These are phyloP conservation scores for Xylaria nigripes DNA, from an alignment of 495 filamentous ascomycete genomes.

Conservation along the genomic window DNA sequence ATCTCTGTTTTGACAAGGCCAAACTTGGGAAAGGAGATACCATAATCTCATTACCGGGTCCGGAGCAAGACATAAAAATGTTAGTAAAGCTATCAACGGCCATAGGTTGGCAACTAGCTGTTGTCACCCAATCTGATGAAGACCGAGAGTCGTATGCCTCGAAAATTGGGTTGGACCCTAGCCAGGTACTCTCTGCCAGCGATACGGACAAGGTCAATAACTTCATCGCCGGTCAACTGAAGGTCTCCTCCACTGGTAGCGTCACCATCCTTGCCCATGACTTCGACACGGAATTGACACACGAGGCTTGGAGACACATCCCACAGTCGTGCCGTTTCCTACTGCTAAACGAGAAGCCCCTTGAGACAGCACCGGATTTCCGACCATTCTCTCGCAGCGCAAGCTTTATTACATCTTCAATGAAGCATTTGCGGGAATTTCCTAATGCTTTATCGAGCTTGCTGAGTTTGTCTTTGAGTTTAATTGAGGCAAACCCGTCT, in stretches of 20 bases:
- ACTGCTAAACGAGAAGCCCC: slow-evolving; percentile 6
- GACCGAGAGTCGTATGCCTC: slow-evolving; percentile 4
- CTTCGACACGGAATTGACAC: slow-evolving; percentile 4
- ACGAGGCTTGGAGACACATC: slow-evolving; percentile 16
- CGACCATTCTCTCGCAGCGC: slow-evolving; percentile 14
- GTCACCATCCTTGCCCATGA: slow-evolving; percentile 12
- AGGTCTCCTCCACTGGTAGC: slow-evolving; percentile 6
- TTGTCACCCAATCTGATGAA: neutral
- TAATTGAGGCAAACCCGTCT: slow-evolving; percentile 8
- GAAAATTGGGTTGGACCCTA: slow-evolving; percentile 1
- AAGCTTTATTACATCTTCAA: slow-evolving; percentile 13
- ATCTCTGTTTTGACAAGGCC: slow-evolving; percentile 12
- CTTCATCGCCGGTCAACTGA: slow-evolving; percentile 1
- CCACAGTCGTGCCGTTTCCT: slow-evolving; percentile 12
- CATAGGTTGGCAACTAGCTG: slow-evolving; percentile 10
- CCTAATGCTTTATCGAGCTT: slow-evolving; percentile 4
- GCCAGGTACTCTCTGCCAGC: neutral
- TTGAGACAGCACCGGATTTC: slow-evolving; percentile 6
- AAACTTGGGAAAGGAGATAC: slow-evolving; percentile 10
- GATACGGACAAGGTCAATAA: slow-evolving; percentile 1
- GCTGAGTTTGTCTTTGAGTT: slow-evolving; percentile 4
- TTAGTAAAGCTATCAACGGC: slow-evolving; percentile 1
- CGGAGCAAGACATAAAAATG: slow-evolving; percentile 4
- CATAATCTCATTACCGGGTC: slow-evolving; percentile 13
- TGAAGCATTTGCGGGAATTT: slow-evolving; percentile 10